A percentile compares a stretch with the other conserved stretches of the same genome.
These are phyloP conservation scores for Penicillium cinerascens DNA, from an alignment of 495 filamentous ascomycete species.

Conservation along the genomic window DNA sequence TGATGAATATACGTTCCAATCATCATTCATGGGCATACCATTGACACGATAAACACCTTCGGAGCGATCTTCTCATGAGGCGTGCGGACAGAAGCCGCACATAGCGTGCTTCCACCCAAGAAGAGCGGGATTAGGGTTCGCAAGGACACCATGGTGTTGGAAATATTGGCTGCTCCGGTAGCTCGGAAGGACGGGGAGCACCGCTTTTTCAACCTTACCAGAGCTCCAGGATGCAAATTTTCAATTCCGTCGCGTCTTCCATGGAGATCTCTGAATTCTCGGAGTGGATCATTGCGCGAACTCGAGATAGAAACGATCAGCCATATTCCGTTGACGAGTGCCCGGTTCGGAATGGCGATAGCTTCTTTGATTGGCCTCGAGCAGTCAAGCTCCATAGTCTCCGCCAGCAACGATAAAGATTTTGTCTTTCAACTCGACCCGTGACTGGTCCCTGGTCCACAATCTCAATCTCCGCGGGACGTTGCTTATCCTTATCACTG, in stretches of 20 bases:
- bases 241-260: not conserved
- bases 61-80: constrained; percentile 45
- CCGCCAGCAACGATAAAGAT: not conserved
- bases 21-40: constrained; percentile 42
- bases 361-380: constrained; percentile 11
- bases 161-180: not conserved
- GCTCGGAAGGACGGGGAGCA: not conserved
- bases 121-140: constrained; percentile 15
- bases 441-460: not conserved
- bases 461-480: not conserved
- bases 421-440: not conserved
- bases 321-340: not conserved
- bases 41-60: constrained; percentile 68
- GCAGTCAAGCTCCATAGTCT: constrained; percentile 14
- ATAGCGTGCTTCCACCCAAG: constrained; percentile 13
- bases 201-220: not conserved
- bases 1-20: not conserved
- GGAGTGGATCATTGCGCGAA: constrained; percentile 3
- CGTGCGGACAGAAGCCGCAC: constrained; percentile 4
- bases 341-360: constrained; percentile 5
- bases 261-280: not conserved
- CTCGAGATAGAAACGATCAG: constrained; percentile 11
- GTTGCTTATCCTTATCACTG: not conserved
- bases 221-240: not conserved
- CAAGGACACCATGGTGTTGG: constrained; percentile 10